Evolutionary conservation across 108 stramenopile genomes (phyloP).

Genomic region (Asterionellopsis glacialis): DNA sequence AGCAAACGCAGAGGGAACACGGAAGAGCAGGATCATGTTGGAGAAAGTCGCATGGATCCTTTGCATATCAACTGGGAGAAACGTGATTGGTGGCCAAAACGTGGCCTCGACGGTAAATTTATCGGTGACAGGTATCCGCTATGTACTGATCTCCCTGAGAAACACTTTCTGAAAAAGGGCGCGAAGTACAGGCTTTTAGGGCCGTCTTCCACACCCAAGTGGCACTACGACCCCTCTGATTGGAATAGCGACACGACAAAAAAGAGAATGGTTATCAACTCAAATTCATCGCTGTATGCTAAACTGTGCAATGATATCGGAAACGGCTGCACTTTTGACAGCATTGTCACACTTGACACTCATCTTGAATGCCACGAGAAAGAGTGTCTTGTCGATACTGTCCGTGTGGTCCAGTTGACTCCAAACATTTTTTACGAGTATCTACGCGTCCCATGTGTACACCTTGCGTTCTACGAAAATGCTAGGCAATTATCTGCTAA

Average conservation of each 20-base stretch:
- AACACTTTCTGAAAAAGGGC: slow-evolving; percentile 37
- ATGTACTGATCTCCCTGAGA: slow-evolving; percentile 36
- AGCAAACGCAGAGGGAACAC: slow-evolving; percentile 31
- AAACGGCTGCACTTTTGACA: slow-evolving; percentile 17
- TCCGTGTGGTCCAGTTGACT: slow-evolving; percentile 42
- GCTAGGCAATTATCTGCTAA: slow-evolving; percentile 12
- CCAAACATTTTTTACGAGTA: slow-evolving; percentile 46
- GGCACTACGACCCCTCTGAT: slow-evolving; percentile 18
- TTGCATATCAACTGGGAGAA: slow-evolving; percentile 25
- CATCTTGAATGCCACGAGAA: slow-evolving; percentile 32
- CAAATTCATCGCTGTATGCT: slow-evolving; percentile 10
- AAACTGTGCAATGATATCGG: slow-evolving; percentile 19
- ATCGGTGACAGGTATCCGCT: slow-evolving; percentile 42
- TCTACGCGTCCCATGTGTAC: slow-evolving; percentile 40
- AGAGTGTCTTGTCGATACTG: slow-evolving; percentile 49
- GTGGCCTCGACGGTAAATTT: slow-evolving; percentile 40
- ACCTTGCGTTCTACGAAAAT: slow-evolving; percentile 43
- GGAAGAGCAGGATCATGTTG: not conserved
- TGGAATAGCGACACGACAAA: slow-evolving; percentile 14
- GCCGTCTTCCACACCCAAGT: slow-evolving; percentile 9
- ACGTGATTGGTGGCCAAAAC: slow-evolving; percentile 54
- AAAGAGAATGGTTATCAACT: slow-evolving; percentile 12
- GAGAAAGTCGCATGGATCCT: slow-evolving; percentile 37
- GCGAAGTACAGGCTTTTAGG: slow-evolving; percentile 51
- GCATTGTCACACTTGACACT: slow-evolving; percentile 10